Percentiles rank a stretch among this genome's conserved stretches.
phyloP scores from a whole-genome alignment of 2,329 filamentous ascomycete genomes.

The Alternaria sp. region DNA sequence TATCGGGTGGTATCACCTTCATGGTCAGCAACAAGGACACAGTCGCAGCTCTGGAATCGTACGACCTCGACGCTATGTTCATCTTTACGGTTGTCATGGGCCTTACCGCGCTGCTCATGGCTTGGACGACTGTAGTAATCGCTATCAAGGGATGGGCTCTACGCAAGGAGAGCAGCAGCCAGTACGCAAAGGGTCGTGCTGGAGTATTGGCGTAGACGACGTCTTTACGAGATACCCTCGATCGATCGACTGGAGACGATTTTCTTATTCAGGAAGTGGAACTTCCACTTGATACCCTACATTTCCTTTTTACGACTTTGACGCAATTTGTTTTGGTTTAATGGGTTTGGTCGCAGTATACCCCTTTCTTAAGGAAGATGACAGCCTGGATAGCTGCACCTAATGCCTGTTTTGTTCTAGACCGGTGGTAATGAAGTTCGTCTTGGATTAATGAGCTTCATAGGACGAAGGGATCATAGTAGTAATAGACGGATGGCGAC shows the following conservation, averaged over 20 bases:
- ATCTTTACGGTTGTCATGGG: conserved; percentile 89
- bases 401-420: conserved; percentile 6
- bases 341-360: conserved; percentile 35
- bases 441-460: background rate
- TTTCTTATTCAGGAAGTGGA: background rate
- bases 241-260: background rate
- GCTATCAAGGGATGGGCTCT: conserved; percentile 87
- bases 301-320: conserved; percentile 22
- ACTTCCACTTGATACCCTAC: conserved; percentile 7
- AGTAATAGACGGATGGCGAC: background rate
- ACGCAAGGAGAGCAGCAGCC: conserved; percentile 42
- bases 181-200: conserved; percentile 30
- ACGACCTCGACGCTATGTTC: conserved; percentile 88
- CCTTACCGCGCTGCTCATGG: conserved; percentile 80
- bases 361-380: conserved; percentile 26
- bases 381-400: conserved; percentile 35
- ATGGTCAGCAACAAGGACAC: conserved; percentile 86
- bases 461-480: background rate
- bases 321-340: conserved; percentile 1
- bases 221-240: background rate
- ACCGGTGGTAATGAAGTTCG: conserved; percentile 1
- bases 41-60: conserved; percentile 75
- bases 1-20: conserved; percentile 86
- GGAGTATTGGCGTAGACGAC: conserved; percentile 34
- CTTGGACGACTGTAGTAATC: conserved; percentile 78